These are phyloP conservation scores for Aeminium ludgeri DNA, from an alignment of 495 filamentous ascomycete genomes.

Conservation along the genomic window DNA sequence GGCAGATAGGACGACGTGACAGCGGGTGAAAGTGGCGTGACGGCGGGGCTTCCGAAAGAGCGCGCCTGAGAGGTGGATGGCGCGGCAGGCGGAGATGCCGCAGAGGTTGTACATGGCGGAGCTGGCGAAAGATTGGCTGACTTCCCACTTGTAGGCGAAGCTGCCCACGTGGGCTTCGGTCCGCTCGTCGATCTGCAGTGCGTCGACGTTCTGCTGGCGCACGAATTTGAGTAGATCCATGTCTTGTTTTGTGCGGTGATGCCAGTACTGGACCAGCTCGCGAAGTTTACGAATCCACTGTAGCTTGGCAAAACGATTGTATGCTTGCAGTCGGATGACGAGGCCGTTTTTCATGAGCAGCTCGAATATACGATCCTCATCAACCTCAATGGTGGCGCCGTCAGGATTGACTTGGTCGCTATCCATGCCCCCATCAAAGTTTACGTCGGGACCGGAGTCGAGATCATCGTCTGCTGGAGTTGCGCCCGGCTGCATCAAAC, in stretches of 20 bases:
- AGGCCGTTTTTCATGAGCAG: conserved; percentile 45
- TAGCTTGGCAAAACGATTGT: conserved; percentile 37
- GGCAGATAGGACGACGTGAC: conserved; percentile 44
- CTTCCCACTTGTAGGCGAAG: conserved; percentile 58
- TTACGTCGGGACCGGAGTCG: conserved; percentile 31
- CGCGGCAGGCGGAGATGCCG: conserved; percentile 44
- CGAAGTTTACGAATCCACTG: conserved; percentile 50
- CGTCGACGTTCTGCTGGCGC: conserved; percentile 42
- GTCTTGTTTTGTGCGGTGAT: conserved; percentile 38
- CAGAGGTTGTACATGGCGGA: conserved; percentile 56
- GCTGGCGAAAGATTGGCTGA: conserved; percentile 46
- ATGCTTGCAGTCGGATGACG: conserved; percentile 49
- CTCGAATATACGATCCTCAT: conserved; percentile 48
- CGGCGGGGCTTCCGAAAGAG: conserved; percentile 53
- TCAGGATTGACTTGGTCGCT: conserved; percentile 34
- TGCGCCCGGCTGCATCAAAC: conserved; percentile 35
- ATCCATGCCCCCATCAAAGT: conserved; percentile 32
- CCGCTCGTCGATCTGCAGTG: conserved; percentile 52
- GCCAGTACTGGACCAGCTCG: conserved; percentile 50
- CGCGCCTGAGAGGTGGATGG: conserved; percentile 35
- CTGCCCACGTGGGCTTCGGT: conserved; percentile 52
- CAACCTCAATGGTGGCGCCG: conserved; percentile 34
- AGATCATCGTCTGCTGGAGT: conserved; percentile 35
- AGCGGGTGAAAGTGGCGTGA: conserved; percentile 45
- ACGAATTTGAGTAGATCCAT: conserved; percentile 37